Base-by-base conservation (phyloP, 495 filamentous ascomycete genomes). In the Neurospora sp. region DNA sequence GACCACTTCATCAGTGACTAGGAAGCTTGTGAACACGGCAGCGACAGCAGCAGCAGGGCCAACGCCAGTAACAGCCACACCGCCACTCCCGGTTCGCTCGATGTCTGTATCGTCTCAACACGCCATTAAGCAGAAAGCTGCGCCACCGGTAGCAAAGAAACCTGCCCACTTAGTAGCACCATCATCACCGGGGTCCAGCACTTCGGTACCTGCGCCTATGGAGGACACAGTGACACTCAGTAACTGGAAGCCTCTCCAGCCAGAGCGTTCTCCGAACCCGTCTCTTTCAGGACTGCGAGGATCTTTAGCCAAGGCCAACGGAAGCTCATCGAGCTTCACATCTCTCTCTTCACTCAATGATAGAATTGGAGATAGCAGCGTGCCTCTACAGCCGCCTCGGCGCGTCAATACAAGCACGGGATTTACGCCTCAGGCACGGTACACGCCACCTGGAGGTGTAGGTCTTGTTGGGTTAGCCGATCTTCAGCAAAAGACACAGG, bases 111-210 rank as follows among this genome's bases (percentile, higher is more conserved):
- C 78, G 9, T 81, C 81, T 12, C 75, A 81, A 68, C 74, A 70
- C 18, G 74, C 81, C 3, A 71, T 71, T 8, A 82, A 82, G 40
- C 81, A 82, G 12, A 87, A 85, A 75, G 76, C 80, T 0, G 77
- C 85, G 16, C 87, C 87, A n/a, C 86, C 87, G 0, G 80, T 89
- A 68, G 86, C 85, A 4, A 82, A 81, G 70, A 89, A 89, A 72
- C 87, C 87, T 2, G 81, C 85, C 7, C 85, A 88, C 75, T 82
- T 89, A 16, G 78, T 76, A 14, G 77, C 71, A 4, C 78, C 81
- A 14, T 75, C 75, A 18, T 84, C 85, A 1, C 81, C 84, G 4
- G 73, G 74, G 6, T 78, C 72, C 69, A 82, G 76, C 71, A 73
- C 74, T 39, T 73, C 79, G 14, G 47, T 41, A 4, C 72, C 59